Conservation (phyloP, 768 basidiomycete species). For the Podaxis mareebaensis region DNA sequence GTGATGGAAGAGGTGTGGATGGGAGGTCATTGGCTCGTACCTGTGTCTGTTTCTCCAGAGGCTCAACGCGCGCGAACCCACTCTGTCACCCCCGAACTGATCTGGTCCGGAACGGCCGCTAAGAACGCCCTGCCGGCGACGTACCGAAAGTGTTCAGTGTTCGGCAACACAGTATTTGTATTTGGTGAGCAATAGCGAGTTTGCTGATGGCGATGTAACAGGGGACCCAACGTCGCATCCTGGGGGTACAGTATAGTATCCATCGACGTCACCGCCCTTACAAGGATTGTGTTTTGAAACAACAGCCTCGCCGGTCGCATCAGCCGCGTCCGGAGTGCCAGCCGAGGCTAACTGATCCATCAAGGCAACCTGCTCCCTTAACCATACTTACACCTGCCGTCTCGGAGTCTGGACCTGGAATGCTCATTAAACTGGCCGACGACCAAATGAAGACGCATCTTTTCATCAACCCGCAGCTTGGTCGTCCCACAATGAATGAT, state of each 20-base stretch:
- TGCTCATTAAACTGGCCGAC: neutral
- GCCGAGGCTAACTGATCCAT: neutral
- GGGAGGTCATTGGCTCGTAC: neutral
- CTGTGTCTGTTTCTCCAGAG: neutral
- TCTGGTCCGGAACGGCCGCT: neutral
- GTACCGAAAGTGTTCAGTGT: neutral
- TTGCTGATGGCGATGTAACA: slow-evolving; percentile 12
- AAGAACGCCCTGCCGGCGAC: too few species aligned
- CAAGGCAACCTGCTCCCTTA: neutral
- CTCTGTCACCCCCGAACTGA: neutral
- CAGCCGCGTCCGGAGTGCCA: neutral
- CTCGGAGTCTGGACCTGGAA: neutral
- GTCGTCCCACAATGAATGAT: neutral
- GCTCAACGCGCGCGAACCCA: neutral
- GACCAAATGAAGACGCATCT: neutral
- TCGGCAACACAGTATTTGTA: neutral
- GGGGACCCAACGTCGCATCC: neutral
- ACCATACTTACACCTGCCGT: neutral
- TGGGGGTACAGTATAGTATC: neutral
- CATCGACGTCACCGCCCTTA: neutral
- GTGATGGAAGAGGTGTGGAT: neutral
- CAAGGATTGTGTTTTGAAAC: neutral
- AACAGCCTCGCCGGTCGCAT: neutral
- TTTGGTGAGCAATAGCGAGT: slow-evolving; percentile 8
- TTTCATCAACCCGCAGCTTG: neutral